phyloP scores from a whole-genome alignment of 2,329 filamentous ascomycete species.

The Byssoonygena ceratinophila region DNA sequence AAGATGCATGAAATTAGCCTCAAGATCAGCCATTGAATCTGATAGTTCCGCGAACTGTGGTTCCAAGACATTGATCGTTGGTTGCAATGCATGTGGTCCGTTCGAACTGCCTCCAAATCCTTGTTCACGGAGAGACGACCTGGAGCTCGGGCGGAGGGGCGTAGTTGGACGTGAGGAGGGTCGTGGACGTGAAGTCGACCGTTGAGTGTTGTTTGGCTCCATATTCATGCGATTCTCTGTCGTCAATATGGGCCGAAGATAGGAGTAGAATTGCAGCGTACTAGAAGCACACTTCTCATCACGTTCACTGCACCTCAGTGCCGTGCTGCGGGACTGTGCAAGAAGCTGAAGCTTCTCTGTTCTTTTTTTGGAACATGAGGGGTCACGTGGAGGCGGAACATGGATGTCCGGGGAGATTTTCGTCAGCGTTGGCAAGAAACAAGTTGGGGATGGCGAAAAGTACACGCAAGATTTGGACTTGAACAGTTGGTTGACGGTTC shows the following conservation, averaged over 20 bases:
- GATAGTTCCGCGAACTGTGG: conserved; percentile 86
- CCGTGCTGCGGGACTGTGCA: no score
- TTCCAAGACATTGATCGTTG: conserved; percentile 67
- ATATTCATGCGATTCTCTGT: conserved; percentile 7
- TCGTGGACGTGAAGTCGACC: conserved; percentile 51
- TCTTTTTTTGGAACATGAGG: background rate
- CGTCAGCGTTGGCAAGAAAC: background rate
- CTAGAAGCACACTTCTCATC: no score
- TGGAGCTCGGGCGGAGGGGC: conserved; percentile 78
- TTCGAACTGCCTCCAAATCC: conserved; percentile 37
- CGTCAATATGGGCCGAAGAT: background rate
- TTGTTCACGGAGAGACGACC: conserved; percentile 73
- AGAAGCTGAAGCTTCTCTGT: background rate
- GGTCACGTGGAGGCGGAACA: background rate
- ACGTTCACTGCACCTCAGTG: no score
- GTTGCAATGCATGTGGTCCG: conserved; percentile 40
- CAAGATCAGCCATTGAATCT: conserved; percentile 87
- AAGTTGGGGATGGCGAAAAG: background rate
- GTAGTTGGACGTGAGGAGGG: conserved; percentile 72
- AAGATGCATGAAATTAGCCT: conserved; percentile 95
- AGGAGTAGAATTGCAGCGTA: no score
- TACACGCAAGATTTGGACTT: background rate
- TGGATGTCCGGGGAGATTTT: background rate
- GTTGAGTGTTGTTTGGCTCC: conserved; percentile 27
- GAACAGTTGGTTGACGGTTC: conserved; percentile 4